Evolutionary conservation across 2,329 filamentous ascomycete genomes (phyloP).

Genomic region (Daldinia eschscholtzii): DNA sequence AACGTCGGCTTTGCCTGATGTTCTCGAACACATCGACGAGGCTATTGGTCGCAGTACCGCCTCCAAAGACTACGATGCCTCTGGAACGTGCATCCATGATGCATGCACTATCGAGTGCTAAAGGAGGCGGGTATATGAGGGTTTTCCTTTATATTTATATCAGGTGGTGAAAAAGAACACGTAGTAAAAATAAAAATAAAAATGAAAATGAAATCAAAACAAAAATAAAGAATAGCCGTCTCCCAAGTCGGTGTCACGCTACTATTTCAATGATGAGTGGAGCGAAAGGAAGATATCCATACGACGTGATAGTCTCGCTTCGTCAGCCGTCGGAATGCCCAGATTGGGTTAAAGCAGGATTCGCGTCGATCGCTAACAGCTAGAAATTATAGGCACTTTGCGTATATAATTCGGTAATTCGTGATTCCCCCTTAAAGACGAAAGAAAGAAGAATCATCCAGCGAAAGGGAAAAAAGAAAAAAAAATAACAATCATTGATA

Average conservation of each 20-base stretch:
- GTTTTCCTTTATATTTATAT: not conserved
- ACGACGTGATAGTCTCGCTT: not conserved
- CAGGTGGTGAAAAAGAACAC: not conserved
- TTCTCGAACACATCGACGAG: constrained; percentile 89
- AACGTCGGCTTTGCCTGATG: constrained; percentile 73
- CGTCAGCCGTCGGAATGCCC: constrained; percentile 1
- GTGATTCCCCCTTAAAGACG: not conserved
- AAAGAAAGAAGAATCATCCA: not conserved
- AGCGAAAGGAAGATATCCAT: not conserved
- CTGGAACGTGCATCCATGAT: constrained; percentile 46
- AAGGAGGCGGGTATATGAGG: not conserved
- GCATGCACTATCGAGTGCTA: not conserved
- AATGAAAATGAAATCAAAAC: too few species aligned
- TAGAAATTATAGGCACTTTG: not conserved
- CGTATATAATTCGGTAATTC: not conserved
- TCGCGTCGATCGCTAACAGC: not conserved
- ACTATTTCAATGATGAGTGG: not conserved
- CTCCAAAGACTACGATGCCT: constrained; percentile 88
- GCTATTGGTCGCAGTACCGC: constrained; percentile 93
- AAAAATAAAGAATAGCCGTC: not conserved
- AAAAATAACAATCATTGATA: too few species aligned
- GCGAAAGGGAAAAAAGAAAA: not conserved
- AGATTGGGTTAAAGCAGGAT: constrained; percentile 2
- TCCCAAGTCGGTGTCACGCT: not conserved
- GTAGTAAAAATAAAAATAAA: not conserved